Conservation (phyloP, 148 eudicot genomes). For the Salicornia ramosissima region DNA sequence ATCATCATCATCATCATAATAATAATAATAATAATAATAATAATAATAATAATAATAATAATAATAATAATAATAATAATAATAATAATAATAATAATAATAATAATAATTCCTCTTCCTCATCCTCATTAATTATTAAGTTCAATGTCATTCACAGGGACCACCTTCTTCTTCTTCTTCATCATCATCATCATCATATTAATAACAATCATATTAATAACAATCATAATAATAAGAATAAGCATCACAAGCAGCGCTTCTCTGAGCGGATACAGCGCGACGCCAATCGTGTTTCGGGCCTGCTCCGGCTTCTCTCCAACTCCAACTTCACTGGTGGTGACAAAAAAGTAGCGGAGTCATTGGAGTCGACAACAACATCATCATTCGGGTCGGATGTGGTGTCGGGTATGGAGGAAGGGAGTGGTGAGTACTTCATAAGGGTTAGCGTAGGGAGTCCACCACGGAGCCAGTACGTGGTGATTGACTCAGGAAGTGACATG, state of each 20-base stretch:
- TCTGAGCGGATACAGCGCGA: slow-evolving; percentile 51
- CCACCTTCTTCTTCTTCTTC: slow-evolving; percentile 23
- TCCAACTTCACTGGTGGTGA: slow-evolving; percentile 10
- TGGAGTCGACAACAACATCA: no score
- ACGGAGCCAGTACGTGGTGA: slow-evolving; percentile 64
- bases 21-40: not conserved
- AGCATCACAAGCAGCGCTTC: slow-evolving; percentile 43
- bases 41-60: not conserved
- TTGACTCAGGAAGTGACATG: slow-evolving; percentile 84
- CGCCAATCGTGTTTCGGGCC: slow-evolving; percentile 36
- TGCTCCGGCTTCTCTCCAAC: slow-evolving; percentile 30
- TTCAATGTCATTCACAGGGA: slow-evolving; percentile 67
- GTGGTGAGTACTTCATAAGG: slow-evolving; percentile 86
- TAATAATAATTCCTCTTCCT: not conserved
- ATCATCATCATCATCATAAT: not conserved
- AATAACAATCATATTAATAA: not conserved
- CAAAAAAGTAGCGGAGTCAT: slow-evolving; percentile 39
- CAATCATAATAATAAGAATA: not conserved
- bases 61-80: not conserved
- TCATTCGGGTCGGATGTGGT: slow-evolving; percentile 67
- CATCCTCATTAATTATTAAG: slow-evolving; percentile 25
- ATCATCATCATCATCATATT: no score
- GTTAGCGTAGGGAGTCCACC: slow-evolving; percentile 86
- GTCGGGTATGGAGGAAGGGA: slow-evolving; percentile 88
- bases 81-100: not conserved